A percentile compares a stretch with the other conserved stretches of the same genome.
These are phyloP conservation scores for Fonsecaea monophora DNA, from an alignment of 2,329 filamentous ascomycete genomes.

Conservation along the genomic window DNA sequence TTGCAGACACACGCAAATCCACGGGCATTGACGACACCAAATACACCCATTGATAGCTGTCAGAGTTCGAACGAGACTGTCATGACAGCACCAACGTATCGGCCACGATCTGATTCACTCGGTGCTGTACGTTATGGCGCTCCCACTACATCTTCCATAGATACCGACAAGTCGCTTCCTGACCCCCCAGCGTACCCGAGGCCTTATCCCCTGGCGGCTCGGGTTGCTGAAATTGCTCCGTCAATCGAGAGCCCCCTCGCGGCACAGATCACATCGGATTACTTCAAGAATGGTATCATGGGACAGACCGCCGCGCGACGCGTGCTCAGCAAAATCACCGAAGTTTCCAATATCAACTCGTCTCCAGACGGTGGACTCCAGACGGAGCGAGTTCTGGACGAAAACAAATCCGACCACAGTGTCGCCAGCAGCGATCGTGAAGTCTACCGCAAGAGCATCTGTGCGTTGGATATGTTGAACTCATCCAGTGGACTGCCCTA, in stretches of 20 bases:
- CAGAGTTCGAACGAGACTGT: constrained; percentile 9
- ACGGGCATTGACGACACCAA: constrained; percentile 16
- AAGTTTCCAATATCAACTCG: constrained; percentile 21
- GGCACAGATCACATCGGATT: constrained; percentile 31
- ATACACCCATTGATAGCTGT: constrained; percentile 17
- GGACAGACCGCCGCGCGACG: constrained; percentile 32
- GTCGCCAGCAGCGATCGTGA: constrained; percentile 36
- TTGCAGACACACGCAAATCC: constrained; percentile 16
- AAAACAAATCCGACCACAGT: constrained; percentile 28
- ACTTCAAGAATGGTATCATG: constrained; percentile 30
- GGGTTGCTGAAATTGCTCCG: constrained; percentile 22
- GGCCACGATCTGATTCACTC: constrained; percentile 28
- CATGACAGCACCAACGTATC: constrained; percentile 1
- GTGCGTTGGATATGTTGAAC: constrained; percentile 33
- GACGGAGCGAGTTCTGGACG: constrained; percentile 2
- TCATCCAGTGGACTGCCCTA: constrained; percentile 20
- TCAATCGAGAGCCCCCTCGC: constrained; percentile 28
- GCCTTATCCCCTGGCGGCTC: constrained; percentile 14
- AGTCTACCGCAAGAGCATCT: constrained; percentile 35
- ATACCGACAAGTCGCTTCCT: constrained; percentile 31
- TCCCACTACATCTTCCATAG: constrained; percentile 6
- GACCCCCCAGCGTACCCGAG: constrained; percentile 16
- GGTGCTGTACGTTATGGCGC: constrained; percentile 17
- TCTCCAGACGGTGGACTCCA: constrained; percentile 12
- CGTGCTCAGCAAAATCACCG: constrained; percentile 35